Percentiles rank a stretch among this genome's conserved stretches.
Evolutionary conservation across 106 monocot species (phyloP).

Genomic region (Platanthera guangdongensis): DNA sequence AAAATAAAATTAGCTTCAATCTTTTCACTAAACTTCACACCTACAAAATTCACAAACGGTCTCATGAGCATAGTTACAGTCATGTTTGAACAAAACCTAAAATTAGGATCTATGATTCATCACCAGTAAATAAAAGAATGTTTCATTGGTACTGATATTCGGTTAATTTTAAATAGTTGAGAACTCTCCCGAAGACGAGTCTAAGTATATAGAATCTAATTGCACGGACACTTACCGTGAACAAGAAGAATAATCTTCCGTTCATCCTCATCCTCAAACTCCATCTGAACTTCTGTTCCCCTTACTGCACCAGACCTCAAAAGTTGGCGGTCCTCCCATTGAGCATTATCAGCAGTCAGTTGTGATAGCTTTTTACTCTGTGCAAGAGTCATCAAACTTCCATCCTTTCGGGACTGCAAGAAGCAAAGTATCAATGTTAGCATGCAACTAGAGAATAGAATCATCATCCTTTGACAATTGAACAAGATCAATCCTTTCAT

Average conservation of each 20-base stretch:
- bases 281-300: conserved; percentile 90
- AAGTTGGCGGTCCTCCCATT: conserved; percentile 96
- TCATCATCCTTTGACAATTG: background rate
- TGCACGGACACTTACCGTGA: conserved; percentile 55
- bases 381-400: conserved; percentile 81
- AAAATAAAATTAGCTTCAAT: conserved; percentile 1
- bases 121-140: no score
- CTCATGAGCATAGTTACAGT: background rate
- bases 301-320: conserved; percentile 94
- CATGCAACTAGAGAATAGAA: background rate
- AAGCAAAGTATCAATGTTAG: background rate
- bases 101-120: no score
- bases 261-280: conserved; percentile 97
- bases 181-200: no score
- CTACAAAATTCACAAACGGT: background rate
- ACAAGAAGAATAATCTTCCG: conserved; percentile 99
- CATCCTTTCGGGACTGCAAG: conserved; percentile 85
- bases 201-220: background rate
- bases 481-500: background rate
- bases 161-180: no score
- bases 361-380: conserved; percentile 96
- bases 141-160: no score
- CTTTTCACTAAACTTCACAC: background rate
- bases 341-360: conserved; percentile 94
- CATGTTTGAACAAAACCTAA: no score